These are phyloP conservation scores for Actinomortierella ambigua DNA, from an alignment of 371 early-diverging fungal species.

Conservation along the genomic window DNA sequence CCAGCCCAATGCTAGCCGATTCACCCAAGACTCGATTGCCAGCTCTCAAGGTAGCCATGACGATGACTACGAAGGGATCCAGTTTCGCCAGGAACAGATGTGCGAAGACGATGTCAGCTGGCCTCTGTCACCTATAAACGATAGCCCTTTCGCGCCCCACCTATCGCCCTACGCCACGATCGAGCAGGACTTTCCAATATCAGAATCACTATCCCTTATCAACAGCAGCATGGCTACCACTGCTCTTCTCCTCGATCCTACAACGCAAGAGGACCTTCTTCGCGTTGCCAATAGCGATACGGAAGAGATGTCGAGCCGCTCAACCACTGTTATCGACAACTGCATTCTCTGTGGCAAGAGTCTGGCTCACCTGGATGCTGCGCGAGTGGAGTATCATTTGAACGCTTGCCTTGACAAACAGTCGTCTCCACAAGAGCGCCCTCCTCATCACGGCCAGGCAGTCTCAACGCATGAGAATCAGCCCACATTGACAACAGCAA, in stretches of 20 bases:
- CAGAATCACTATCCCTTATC: background rate
- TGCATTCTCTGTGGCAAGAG: constrained; percentile 27
- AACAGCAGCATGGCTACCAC: background rate
- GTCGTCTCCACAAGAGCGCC: constrained; percentile 6
- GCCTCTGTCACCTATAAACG: background rate
- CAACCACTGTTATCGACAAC: background rate
- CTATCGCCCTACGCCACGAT: background rate
- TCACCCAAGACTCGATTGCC: constrained; percentile 25
- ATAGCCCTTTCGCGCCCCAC: background rate
- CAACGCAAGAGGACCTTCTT: background rate
- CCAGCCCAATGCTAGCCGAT: background rate
- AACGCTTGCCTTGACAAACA: constrained; percentile 35
- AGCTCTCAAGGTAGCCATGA: constrained; percentile 36
- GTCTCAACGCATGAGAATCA: background rate
- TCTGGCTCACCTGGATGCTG: constrained; percentile 19
- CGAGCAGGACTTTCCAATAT: too few species aligned
- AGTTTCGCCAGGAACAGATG: background rate
- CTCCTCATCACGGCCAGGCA: constrained; percentile 1
- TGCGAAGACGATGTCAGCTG: background rate
- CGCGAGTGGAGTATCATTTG: constrained; percentile 23
- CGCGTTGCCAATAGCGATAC: background rate
- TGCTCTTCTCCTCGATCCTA: background rate
- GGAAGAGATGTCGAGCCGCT: background rate
- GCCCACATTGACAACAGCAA: too few species aligned
- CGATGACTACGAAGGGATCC: background rate